Evolutionary conservation across 352 stramenopile genomes (phyloP).

Genomic region (Phytophthora tentaculata): DNA sequence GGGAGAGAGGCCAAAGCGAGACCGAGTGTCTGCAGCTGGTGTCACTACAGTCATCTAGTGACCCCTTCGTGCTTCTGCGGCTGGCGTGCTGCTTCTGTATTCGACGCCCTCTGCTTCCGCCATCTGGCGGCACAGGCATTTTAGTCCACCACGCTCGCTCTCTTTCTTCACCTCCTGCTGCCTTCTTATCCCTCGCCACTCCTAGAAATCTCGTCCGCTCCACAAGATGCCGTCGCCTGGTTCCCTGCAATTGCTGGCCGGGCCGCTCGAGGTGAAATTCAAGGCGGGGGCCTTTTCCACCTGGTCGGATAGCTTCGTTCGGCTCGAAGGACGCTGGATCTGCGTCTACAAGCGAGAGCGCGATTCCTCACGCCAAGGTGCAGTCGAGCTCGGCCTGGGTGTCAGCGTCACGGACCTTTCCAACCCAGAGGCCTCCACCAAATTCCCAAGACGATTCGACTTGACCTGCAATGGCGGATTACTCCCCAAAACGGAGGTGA

Average conservation of each 20-base stretch:
- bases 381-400: conserved; percentile 73
- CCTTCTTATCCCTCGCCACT: conserved; percentile 24
- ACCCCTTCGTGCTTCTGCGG: conserved; percentile 6
- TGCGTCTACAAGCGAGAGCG: conserved; percentile 75
- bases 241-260: conserved; percentile 56
- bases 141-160: conserved; percentile 34
- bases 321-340: conserved; percentile 73
- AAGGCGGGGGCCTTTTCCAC: conserved; percentile 70
- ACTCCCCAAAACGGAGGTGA: conserved; percentile 71
- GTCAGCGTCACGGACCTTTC: conserved; percentile 67
- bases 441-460: conserved; percentile 82
- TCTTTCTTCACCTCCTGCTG: conserved; percentile 7
- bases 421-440: conserved; percentile 63
- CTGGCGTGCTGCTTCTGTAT: conserved; percentile 23
- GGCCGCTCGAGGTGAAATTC: conserved; percentile 73
- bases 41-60: conserved; percentile 20
- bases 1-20: conserved; percentile 18
- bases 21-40: conserved; percentile 14
- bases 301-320: conserved; percentile 70
- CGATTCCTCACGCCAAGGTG: conserved; percentile 59
- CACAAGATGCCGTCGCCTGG: conserved; percentile 34
- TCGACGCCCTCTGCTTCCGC: conserved; percentile 31
- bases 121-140: conserved; percentile 18
- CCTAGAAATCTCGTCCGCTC: conserved; percentile 15
- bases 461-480: conserved; percentile 73